Percentiles rank a stretch among this genome's conserved stretches.
These are phyloP conservation scores for Melampsora larici-populina DNA, from an alignment of 1,284 basidiomycete species.

Conservation along the genomic window DNA sequence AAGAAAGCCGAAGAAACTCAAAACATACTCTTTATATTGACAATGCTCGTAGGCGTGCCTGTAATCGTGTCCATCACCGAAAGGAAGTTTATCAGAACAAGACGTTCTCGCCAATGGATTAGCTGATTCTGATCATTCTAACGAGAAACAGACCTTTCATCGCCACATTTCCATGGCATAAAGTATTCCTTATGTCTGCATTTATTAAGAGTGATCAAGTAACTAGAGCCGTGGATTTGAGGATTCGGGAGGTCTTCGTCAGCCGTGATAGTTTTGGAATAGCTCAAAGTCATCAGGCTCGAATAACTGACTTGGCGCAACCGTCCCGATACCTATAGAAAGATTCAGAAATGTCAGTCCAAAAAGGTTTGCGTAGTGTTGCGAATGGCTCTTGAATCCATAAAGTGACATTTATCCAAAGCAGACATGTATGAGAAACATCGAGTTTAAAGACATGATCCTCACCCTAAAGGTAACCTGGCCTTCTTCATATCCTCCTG, in stretches of 20 bases:
- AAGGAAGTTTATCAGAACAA: neutral
- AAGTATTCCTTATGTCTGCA: slow-evolving; percentile 41
- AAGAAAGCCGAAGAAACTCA: neutral
- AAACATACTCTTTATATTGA: slow-evolving; percentile 42
- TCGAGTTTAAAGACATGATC: neutral
- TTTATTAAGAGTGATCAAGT: slow-evolving; percentile 41
- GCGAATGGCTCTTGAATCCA: too few relatives aligned
- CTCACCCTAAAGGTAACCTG: slow-evolving; percentile 37
- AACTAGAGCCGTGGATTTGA: slow-evolving; percentile 1
- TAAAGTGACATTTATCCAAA: too few relatives aligned
- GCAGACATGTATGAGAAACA: too few relatives aligned
- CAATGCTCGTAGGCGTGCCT: slow-evolving; percentile 44
- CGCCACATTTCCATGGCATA: slow-evolving; percentile 43
- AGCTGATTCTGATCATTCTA: neutral
- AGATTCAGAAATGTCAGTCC: too few relatives aligned
- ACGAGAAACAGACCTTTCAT: slow-evolving; percentile 32
- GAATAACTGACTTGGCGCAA: slow-evolving; percentile 33
- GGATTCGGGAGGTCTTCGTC: neutral
- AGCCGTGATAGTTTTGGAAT: neutral
- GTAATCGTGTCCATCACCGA: neutral
- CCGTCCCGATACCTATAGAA: slow-evolving; percentile 39
- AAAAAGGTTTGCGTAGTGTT: too few relatives aligned
- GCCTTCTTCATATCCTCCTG: slow-evolving; percentile 44
- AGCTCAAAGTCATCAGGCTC: neutral
- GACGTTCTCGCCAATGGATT: neutral